These are phyloP conservation scores for Zostera marina DNA, from an alignment of 116 monocot species.

Conservation along the genomic window DNA sequence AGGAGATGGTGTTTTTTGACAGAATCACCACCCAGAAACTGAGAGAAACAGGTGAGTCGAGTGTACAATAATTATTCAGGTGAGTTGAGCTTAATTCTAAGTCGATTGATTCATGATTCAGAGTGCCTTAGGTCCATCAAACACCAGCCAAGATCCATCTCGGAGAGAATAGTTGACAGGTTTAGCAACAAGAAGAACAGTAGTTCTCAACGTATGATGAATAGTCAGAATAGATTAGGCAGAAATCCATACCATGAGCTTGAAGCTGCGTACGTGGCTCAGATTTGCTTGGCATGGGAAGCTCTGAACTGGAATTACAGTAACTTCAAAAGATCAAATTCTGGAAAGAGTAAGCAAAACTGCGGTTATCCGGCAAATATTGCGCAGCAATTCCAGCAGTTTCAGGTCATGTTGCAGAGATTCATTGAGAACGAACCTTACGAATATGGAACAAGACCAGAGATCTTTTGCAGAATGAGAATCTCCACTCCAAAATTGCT, in stretches of 20 bases:
- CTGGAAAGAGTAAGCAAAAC: neutral
- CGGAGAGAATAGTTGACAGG: slow-evolving; percentile 59
- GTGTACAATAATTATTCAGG: too few species aligned
- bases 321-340: slow-evolving; percentile 19
- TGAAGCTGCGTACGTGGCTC: slow-evolving; percentile 75
- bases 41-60: slow-evolving; percentile 76
- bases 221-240: neutral
- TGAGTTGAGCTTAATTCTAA: too few species aligned
- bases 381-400: slow-evolving; percentile 81
- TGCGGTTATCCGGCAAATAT: slow-evolving; percentile 32
- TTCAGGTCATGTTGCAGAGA: slow-evolving; percentile 66
- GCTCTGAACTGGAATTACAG: slow-evolving; percentile 77
- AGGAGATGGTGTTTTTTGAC: slow-evolving; percentile 80
- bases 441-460: slow-evolving; percentile 58
- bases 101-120: too few species aligned
- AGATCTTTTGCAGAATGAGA: slow-evolving; percentile 54
- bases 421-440: slow-evolving; percentile 90
- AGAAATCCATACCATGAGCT: slow-evolving; percentile 53
- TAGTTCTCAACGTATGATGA: neutral
- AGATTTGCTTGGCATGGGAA: slow-evolving; percentile 90
- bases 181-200: slow-evolving; percentile 15
- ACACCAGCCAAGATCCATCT: slow-evolving; percentile 58
- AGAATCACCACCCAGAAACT: slow-evolving; percentile 66
- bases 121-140: slow-evolving; percentile 56
- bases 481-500: slow-evolving; percentile 56